These are phyloP conservation scores for Trichoderma atroviride DNA, from an alignment of 2,329 filamentous ascomycete species.

Conservation along the genomic window DNA sequence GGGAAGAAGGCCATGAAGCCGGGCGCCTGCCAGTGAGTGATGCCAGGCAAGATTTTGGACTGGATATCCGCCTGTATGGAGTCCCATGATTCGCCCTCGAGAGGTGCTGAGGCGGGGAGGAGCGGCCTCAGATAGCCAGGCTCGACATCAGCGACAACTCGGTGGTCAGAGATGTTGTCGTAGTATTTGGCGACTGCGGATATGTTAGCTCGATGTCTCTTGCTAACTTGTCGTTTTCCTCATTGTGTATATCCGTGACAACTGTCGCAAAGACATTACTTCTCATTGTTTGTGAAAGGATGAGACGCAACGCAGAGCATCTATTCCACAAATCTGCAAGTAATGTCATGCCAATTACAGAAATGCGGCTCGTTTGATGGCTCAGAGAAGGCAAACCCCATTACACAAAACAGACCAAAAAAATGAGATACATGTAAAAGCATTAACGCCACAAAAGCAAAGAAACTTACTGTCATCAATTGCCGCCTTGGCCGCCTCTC, in stretches of 20 bases:
- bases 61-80: slow-evolving; percentile 84
- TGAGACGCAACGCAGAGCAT: not conserved
- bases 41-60: slow-evolving; percentile 82
- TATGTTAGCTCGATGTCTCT: not conserved
- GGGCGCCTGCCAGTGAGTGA: slow-evolving; percentile 93
- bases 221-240: not conserved
- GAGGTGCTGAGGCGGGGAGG: slow-evolving; percentile 68
- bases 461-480: slow-evolving; percentile 75
- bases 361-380: not conserved
- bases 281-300: not conserved
- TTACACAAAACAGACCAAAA: not conserved
- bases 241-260: not conserved
- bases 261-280: not conserved
- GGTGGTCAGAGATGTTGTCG: slow-evolving; percentile 68
- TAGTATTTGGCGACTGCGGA: slow-evolving; percentile 78
- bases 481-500: slow-evolving; percentile 72
- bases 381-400: not conserved
- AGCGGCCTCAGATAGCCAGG: slow-evolving; percentile 85
- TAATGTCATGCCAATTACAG: not conserved
- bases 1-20: slow-evolving; percentile 98
- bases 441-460: not conserved
- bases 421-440: not conserved
- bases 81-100: slow-evolving; percentile 71
- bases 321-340: not conserved
- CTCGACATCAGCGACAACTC: slow-evolving; percentile 75